phyloP scores from a whole-genome alignment of 2,329 filamentous ascomycete genomes.

The Nigrograna mackinnonii region DNA sequence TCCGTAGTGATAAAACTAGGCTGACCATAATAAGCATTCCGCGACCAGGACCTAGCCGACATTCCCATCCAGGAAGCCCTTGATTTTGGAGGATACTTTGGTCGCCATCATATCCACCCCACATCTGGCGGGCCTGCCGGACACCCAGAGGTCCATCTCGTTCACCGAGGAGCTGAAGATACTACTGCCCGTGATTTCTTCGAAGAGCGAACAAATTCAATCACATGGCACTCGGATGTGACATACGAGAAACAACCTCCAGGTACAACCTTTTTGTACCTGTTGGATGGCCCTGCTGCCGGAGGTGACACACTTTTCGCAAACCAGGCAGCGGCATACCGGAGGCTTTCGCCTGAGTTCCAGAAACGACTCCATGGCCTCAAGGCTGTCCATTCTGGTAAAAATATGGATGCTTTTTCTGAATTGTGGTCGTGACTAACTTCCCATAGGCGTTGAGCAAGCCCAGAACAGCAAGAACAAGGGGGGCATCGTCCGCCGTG shows the following conservation, averaged over 20 bases:
- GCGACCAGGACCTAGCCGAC: slow-evolving; percentile 68
- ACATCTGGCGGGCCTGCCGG: slow-evolving; percentile 75
- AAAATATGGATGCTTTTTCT: slow-evolving; percentile 3
- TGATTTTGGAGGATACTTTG: slow-evolving; percentile 74
- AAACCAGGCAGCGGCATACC: slow-evolving; percentile 80
- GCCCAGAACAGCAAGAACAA: slow-evolving; percentile 68
- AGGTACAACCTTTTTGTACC: slow-evolving; percentile 86
- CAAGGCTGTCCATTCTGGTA: slow-evolving; percentile 77
- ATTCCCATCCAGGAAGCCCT: slow-evolving; percentile 72
- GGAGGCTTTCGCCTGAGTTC: slow-evolving; percentile 77
- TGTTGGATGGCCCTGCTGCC: slow-evolving; percentile 77
- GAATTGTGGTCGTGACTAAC: slow-evolving; percentile 8
- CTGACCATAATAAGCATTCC: too few species aligned
- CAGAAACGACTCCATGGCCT: slow-evolving; percentile 79
- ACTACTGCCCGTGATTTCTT: slow-evolving; percentile 66
- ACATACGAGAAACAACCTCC: slow-evolving; percentile 88
- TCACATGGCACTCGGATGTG: slow-evolving; percentile 89
- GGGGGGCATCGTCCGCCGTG: slow-evolving; percentile 73
- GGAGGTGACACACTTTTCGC: slow-evolving; percentile 87
- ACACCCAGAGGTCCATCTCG: slow-evolving; percentile 75
- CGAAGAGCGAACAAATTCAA: slow-evolving; percentile 71
- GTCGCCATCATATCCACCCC: slow-evolving; percentile 80
- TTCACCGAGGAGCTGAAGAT: slow-evolving; percentile 72
- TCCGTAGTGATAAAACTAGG: too few species aligned
- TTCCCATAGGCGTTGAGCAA: slow-evolving; percentile 65